Base-by-base conservation (phyloP, 495 filamentous ascomycete genomes). In the Neurospora tetraspora region DNA sequence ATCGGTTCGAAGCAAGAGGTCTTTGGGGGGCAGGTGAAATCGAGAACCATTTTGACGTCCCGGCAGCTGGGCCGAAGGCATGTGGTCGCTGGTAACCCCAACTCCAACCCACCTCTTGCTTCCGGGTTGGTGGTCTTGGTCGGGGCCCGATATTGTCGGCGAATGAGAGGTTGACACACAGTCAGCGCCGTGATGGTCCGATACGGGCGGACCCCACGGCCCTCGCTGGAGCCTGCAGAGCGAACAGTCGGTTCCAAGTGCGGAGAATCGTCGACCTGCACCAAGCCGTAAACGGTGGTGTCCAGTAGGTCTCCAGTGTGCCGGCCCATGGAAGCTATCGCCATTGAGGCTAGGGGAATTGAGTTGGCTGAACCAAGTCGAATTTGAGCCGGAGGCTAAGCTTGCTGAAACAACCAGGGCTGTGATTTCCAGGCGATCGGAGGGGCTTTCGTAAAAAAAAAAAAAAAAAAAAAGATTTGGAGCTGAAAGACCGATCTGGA, bases 141-240 rank as follows among this genome's bases (percentile, higher is more conserved):
- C 72, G 76, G 73, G 72, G 76, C 72, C 71, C 68, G 72, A 76
- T 68, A 65, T n/a, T 45, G 42, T 34, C 59, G 59, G 72, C 79
- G 79, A 80, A 80, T 80, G 73, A 74, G 71, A 69, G 73, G 37
- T 74, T 80, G 79, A 79, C 79, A 80, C 79, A 80, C 53, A 79
- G 74, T 73, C 78, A 78, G 72, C 71, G 76, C 74, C 31, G 75
- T 70, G 71, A 73, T 73, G 71, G 72, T 73, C 73, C 75, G 74
- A 71, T 71, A 76, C 71, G 73, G 71, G 71, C 69, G 70, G 70
- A 73, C 73, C 73, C 69, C 73, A 65, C 27, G 27, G 53, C 53
- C 27, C 53, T 65, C 53, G 27, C 53, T 65, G 27, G 53, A 65
- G 74, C 76, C 69, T 78, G 71, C 69, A 73, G 40, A 75, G 73